Evolutionary conservation across 495 filamentous ascomycete species (phyloP).

Genomic region (Aspergillus sclerotiicarbonarius): DNA sequence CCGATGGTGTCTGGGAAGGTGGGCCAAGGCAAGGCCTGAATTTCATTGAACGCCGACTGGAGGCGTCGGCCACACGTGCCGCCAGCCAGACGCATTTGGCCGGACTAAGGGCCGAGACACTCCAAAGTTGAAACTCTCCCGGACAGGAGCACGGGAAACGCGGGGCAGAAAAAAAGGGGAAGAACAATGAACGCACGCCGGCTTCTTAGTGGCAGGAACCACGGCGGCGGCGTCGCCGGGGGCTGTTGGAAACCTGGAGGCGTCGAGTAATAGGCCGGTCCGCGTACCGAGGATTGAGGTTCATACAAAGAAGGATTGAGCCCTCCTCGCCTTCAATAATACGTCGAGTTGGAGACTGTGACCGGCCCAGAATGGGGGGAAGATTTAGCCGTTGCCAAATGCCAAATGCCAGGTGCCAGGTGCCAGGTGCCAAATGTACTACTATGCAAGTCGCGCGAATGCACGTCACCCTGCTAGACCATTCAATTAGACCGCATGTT

Average conservation of each 20-base stretch:
- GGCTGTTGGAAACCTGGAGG: not conserved
- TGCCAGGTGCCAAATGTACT: not conserved
- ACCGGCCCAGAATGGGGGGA: not conserved
- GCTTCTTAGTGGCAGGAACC: not conserved
- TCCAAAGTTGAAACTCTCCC: not conserved
- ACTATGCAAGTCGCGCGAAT: not conserved
- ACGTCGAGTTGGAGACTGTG: not conserved
- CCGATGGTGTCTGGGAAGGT: not conserved
- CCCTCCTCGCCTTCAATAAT: not conserved
- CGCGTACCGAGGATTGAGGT: not conserved
- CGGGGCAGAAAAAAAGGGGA: slow-evolving; percentile 12
- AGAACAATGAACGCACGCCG: slow-evolving; percentile 5
- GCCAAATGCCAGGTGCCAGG: not conserved
- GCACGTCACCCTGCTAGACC: not conserved
- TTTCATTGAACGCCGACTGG: not conserved
- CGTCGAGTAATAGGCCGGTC: not conserved
- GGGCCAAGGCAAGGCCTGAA: not conserved
- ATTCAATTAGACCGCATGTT: too few species aligned
- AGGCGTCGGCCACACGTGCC: slow-evolving; percentile 11
- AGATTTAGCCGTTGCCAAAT: not conserved
- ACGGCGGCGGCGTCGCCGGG: not conserved
- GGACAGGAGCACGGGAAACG: slow-evolving; percentile 6
- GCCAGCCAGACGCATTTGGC: not conserved
- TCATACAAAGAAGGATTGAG: not conserved
- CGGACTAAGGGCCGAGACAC: slow-evolving; percentile 8